These are phyloP conservation scores for thale cress (Arabidopsis thaliana) DNA, from an alignment of 345 rosid genomes.

Conservation along the genomic window TAIR10.1 NC_003070.9:4589001-4589500, in stretches of 20 bases:
- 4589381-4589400: slow-evolving; percentile 86
- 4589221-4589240: slow-evolving; percentile 81
- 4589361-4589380: slow-evolving; percentile 83
- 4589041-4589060: background rate
- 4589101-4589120: slow-evolving; percentile 8
- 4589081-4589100: background rate
- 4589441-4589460: slow-evolving; percentile 95
- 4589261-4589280: slow-evolving; percentile 63
- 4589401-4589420: slow-evolving; percentile 87
- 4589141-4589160: slow-evolving; percentile 24
- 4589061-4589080: background rate
- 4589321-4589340: slow-evolving; percentile 88
- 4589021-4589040: background rate
- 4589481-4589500: background rate
- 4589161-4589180: slow-evolving; percentile 22
- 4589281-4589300: slow-evolving; percentile 74
- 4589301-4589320: slow-evolving; percentile 85
- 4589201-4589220: slow-evolving; percentile 34
- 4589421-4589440: slow-evolving; percentile 89
- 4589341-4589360: slow-evolving; percentile 90
- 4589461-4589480: slow-evolving; percentile 79
- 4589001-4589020: background rate
- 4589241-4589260: slow-evolving; percentile 58
- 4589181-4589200: slow-evolving; percentile 35
- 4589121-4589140: slow-evolving; percentile 11